Base-by-base conservation (phyloP, 495 filamentous ascomycete genomes). In the Neurospora tetraspora region DNA sequence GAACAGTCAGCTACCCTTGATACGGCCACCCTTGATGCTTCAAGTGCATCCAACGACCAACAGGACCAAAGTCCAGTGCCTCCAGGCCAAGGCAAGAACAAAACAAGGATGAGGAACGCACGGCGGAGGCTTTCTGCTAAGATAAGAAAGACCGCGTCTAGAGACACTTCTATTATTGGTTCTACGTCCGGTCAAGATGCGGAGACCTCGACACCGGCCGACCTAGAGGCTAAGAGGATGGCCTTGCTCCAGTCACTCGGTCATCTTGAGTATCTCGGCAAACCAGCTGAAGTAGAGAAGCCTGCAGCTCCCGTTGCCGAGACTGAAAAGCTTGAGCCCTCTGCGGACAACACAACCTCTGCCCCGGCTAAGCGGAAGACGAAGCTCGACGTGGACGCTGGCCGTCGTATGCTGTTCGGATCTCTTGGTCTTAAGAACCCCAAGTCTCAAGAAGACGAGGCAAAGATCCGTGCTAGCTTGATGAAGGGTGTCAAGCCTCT, bases 391-490 rank as follows among this genome's bases (percentile, higher is more conserved):
- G 74, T 93, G 4, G 87, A 83, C 10, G 89, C 91, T 72, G 88
- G 89, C 5, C 86, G 87, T 53, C 84, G 92, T 73, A 78, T 94
- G 73, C 77, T 96, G 1, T 94, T 94, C 76, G 89, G 90, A 23
- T 88, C 91, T 31, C 83, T 94, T n/a, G 92, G 92, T 39, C 81
- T 93, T 5, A 86, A 86, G 71, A 86, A 85, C 11, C 92, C 92
- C 3, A 89, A 87, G 71, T 89, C 85, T 5, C 90, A 92, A 76
- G 85, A 87, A 72, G 91, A 93, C 18, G 90, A 91, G 76, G 86
- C 89, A 14, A 84, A 84, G 39, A 80, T 91, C 6, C 86, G 87
- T n/a, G 85, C 82, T 69, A 88, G 88, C 72, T 79, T 93, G 18
- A 83, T 82, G 82, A 78, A 79, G 71, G 77, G 81, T 38, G 77